A percentile compares a stretch with the other conserved stretches of the same genome.
Conservation (phyloP, 2,329 filamentous ascomycete species). For the Claviceps pazoutovae region DNA sequence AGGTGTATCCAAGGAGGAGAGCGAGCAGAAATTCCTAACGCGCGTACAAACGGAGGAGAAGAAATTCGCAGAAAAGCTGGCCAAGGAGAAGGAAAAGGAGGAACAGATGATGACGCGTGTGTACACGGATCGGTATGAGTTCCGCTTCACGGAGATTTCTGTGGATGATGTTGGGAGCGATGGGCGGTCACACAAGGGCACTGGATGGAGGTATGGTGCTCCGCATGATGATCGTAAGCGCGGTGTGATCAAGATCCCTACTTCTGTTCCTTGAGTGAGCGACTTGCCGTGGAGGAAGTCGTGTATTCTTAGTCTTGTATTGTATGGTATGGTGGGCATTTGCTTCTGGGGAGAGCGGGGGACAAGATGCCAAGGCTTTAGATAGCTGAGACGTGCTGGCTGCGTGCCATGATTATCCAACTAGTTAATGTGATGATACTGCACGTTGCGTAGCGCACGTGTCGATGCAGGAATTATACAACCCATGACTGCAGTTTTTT, state of each 20-base stretch:
- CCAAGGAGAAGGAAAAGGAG: constrained; percentile 19
- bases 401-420: too few species aligned
- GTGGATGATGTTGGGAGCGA: constrained; percentile 40
- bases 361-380: too few species aligned
- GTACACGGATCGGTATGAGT: constrained; percentile 42
- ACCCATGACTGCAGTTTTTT: too few species aligned
- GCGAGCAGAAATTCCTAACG: constrained; percentile 26
- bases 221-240: constrained; percentile 48
- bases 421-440: too few species aligned
- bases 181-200: constrained; percentile 35
- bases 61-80: constrained; percentile 20
- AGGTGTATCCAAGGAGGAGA: constrained; percentile 23
- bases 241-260: constrained; percentile 55
- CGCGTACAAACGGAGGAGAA: constrained; percentile 30
- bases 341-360: too few species aligned
- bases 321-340: background rate
- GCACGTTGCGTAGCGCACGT: too few species aligned
- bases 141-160: constrained; percentile 46
- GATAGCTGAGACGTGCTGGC: too few species aligned
- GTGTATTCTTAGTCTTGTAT: background rate
- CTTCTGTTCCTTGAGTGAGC: constrained; percentile 35
- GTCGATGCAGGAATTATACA: too few species aligned
- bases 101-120: constrained; percentile 30
- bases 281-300: too few species aligned
- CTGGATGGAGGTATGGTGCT: constrained; percentile 51